These are phyloP conservation scores for Solanum infundibuliforme DNA, from an alignment of 257 asterid genomes.

Conservation along the genomic window DNA sequence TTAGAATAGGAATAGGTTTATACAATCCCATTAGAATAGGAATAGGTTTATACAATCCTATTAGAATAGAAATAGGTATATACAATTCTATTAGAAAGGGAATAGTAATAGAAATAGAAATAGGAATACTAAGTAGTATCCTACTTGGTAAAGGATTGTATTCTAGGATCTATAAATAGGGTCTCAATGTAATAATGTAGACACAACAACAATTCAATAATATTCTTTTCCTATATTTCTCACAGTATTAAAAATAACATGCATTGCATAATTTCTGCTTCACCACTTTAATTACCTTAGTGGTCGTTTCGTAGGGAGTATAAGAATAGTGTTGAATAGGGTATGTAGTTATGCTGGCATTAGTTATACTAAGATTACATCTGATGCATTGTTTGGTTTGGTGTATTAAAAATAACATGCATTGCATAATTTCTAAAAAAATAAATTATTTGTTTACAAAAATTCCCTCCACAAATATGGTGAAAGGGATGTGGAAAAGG, in stretches of 20 bases:
- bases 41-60: too few relatives aligned
- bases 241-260: neutral
- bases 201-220: too few relatives aligned
- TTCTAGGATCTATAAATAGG: too few relatives aligned
- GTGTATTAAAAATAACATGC: neutral
- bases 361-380: neutral
- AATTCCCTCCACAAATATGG: neutral
- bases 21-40: too few relatives aligned
- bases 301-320: neutral
- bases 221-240: too few relatives aligned
- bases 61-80: too few relatives aligned
- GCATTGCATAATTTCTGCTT: neutral
- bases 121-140: too few relatives aligned
- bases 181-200: too few relatives aligned
- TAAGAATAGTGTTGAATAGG: neutral
- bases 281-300: neutral
- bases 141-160: too few relatives aligned
- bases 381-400: neutral
- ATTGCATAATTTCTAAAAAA: neutral
- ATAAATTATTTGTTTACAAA: neutral
- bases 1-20: too few relatives aligned
- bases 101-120: too few relatives aligned
- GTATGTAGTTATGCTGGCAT: neutral
- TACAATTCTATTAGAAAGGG: too few relatives aligned
- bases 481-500: neutral